These are phyloP conservation scores for Heritiera fomes DNA, from an alignment of 345 rosid species.

Conservation along the genomic window DNA sequence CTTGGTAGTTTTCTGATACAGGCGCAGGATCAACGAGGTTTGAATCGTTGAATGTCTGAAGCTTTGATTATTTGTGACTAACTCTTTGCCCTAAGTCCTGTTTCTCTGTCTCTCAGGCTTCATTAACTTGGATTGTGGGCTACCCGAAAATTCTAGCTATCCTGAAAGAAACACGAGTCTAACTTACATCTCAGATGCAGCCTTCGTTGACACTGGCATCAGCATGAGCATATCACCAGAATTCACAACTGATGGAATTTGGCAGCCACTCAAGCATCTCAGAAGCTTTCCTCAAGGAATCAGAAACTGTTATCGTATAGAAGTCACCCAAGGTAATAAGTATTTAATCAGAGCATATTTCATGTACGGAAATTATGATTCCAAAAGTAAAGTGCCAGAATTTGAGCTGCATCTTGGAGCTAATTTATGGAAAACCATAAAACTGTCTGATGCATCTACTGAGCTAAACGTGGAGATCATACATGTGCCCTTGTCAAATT, in stretches of 20 bases:
- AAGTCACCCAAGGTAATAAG: background rate
- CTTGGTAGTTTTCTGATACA: background rate
- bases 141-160: constrained; percentile 25
- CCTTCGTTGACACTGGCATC: constrained; percentile 33
- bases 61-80: background rate
- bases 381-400: background rate
- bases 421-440: constrained; percentile 40
- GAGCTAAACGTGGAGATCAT: background rate
- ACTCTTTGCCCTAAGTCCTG: background rate
- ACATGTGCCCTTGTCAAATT: background rate
- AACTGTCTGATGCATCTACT: constrained; percentile 13
- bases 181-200: constrained; percentile 34
- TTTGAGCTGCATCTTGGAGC: constrained; percentile 49
- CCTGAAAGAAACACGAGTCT: constrained; percentile 30
- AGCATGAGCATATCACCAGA: constrained; percentile 24
- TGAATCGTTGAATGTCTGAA: background rate
- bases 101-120: constrained; percentile 33
- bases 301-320: constrained; percentile 34
- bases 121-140: constrained; percentile 45
- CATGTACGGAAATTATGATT: constrained; percentile 39
- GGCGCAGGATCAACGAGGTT: background rate
- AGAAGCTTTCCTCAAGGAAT: constrained; percentile 40
- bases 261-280: constrained; percentile 25
- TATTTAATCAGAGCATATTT: constrained; percentile 37
- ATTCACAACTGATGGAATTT: constrained; percentile 13